Conservation (phyloP, 2,329 filamentous ascomycete species). For the Drechslerella dactyloides region DNA sequence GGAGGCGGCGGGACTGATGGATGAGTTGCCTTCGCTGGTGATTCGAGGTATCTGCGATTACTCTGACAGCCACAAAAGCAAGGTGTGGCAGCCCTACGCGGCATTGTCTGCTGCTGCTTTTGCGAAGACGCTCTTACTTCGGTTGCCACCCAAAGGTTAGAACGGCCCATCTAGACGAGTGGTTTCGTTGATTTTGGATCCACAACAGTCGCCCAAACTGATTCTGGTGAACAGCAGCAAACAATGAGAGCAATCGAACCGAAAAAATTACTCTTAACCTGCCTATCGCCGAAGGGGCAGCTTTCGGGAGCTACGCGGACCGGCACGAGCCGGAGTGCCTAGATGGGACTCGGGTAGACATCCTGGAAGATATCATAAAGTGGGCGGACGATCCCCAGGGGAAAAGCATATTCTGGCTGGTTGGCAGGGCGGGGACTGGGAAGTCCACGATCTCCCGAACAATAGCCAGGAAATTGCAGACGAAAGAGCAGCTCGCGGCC, state of each 20-base stretch:
- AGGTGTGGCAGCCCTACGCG: constrained; percentile 6
- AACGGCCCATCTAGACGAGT: constrained; percentile 56
- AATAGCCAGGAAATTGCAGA: constrained; percentile 55
- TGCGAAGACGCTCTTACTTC: constrained; percentile 6
- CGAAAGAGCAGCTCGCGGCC: constrained; percentile 57
- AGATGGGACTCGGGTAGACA: constrained; percentile 52
- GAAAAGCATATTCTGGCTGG: constrained; percentile 56
- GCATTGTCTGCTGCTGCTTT: constrained; percentile 10
- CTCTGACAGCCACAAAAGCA: constrained; percentile 10
- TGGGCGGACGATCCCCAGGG: constrained; percentile 19
- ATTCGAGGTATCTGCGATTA: constrained; percentile 11
- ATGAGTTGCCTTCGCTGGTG: constrained; percentile 2
- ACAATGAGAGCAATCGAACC: constrained; percentile 5
- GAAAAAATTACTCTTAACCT: constrained; percentile 8
- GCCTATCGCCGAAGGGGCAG: constrained; percentile 47
- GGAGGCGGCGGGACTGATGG: not conserved
- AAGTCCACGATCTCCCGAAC: constrained; percentile 53
- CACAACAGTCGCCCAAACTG: not conserved
- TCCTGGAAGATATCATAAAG: constrained; percentile 55
- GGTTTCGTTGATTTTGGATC: constrained; percentile 52
- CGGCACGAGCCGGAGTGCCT: constrained; percentile 53
- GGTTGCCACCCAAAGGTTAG: constrained; percentile 3
- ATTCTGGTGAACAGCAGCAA: constrained; percentile 4
- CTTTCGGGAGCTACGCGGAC: constrained; percentile 51
- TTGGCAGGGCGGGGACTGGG: constrained; percentile 56